These are phyloP conservation scores for Aspergillus taichungensis DNA, from an alignment of 495 filamentous ascomycete species.

Conservation along the genomic window DNA sequence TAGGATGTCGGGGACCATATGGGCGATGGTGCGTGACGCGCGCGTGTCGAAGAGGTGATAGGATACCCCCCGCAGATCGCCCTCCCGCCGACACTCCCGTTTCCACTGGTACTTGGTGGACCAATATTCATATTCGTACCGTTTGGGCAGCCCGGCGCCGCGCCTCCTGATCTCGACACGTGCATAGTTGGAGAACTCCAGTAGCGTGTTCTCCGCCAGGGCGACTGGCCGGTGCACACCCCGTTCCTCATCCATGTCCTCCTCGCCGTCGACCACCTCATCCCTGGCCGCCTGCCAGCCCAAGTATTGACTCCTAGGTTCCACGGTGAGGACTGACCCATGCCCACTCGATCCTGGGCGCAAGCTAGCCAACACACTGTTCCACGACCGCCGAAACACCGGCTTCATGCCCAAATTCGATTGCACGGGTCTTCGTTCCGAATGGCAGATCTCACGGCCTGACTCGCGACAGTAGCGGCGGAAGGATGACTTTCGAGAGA, in stretches of 20 bases:
- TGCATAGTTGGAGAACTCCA: conserved; percentile 97
- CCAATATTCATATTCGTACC: conserved; percentile 92
- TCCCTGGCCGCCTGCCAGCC: conserved; percentile 48
- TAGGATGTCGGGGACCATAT: conserved; percentile 74
- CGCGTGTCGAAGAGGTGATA: conserved; percentile 70
- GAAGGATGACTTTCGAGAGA: conserved; percentile 78
- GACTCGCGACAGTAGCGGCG: conserved; percentile 88
- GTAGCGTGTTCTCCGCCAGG: conserved; percentile 63
- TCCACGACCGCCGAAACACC: conserved; percentile 61
- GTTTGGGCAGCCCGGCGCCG: conserved; percentile 60
- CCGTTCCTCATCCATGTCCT: conserved; percentile 11
- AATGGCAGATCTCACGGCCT: conserved; percentile 87
- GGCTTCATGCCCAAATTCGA: conserved; percentile 41
- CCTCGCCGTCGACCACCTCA: conserved; percentile 35
- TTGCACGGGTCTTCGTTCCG: conserved; percentile 59
- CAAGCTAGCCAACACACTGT: conserved; percentile 62
- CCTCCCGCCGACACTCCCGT: conserved; percentile 54
- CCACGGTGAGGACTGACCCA: conserved; percentile 5
- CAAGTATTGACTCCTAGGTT: conserved; percentile 44
- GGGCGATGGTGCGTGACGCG: conserved; percentile 57
- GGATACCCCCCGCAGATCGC: conserved; percentile 52
- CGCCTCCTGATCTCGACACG: conserved; percentile 74
- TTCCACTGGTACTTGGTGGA: conserved; percentile 80
- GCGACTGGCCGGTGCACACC: conserved; percentile 24
- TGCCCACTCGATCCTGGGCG: conserved; percentile 45